phyloP scores from a whole-genome alignment of 2,329 filamentous ascomycete genomes.

The Sclerotinia trifoliorum region DNA sequence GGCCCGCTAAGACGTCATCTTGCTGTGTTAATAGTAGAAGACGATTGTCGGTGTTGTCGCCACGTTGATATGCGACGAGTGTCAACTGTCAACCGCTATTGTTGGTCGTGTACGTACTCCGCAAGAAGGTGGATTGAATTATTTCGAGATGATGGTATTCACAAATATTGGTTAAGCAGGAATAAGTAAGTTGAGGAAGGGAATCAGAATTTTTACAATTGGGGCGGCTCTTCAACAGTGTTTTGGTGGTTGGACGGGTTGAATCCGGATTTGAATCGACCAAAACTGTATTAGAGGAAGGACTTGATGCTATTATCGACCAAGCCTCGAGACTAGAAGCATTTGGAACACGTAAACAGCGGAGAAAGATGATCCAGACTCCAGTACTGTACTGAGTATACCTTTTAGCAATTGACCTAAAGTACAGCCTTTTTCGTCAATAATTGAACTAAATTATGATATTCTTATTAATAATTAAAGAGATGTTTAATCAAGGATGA shows the following conservation, averaged over 20 bases:
- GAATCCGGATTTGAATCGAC: constrained; percentile 10
- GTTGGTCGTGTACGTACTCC: not conserved
- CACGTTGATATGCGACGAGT: constrained; percentile 3
- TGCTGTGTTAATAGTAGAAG: not conserved
- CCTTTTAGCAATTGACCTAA: not conserved
- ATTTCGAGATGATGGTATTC: not conserved
- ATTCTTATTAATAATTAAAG: not conserved
- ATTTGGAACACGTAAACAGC: constrained; percentile 10
- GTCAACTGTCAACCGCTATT: not conserved
- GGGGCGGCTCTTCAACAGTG: not conserved
- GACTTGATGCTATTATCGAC: constrained; percentile 6
- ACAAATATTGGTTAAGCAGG: not conserved
- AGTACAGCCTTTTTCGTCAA: not conserved
- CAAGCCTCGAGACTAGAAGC: constrained; percentile 3
- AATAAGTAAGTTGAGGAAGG: not conserved
- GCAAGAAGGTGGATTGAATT: not conserved
- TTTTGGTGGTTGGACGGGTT: constrained; percentile 7
- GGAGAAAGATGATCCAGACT: not conserved
- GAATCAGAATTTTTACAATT: constrained; percentile 5
- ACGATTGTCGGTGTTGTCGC: constrained; percentile 6
- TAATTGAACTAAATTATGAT: not conserved
- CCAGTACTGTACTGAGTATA: not conserved
- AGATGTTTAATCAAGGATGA: not conserved
- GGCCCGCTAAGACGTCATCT: constrained; percentile 3
- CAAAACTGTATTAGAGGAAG: constrained; percentile 10